Base-by-base conservation (phyloP, 805 yeast genomes). In the Brettanomyces custersianus region DNA sequence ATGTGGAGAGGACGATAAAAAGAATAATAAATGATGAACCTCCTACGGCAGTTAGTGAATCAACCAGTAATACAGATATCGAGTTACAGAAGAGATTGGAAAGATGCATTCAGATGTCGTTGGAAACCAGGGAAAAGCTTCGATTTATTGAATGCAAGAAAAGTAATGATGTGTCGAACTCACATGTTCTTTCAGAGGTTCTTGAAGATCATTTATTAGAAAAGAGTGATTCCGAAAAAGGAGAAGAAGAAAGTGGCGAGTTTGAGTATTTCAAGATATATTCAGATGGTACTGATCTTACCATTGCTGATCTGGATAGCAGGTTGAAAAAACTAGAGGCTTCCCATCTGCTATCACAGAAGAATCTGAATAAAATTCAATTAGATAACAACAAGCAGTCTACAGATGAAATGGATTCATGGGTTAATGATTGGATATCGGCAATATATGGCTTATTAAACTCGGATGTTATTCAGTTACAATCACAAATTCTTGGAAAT, bases 351-450 rank as follows among this genome's bases (percentile, higher is more conserved):
- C 8, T n/a, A 29, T 7, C 18, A 12, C n/a, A n/a, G n/a, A n/a
- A n/a, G 25, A 12, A 23, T 10, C 25, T 23, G 25, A 9, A 15
- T n/a, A 7, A 8, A 19, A 30, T 12, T 4, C 17, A 29, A 16
- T 8, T 17, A 16, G 13, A 39, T 4, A 45, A 47, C 19, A 27
- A 50, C 6, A 17, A 30, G 3, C 33, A 38, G 7, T 30, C 41
- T 21, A 40, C 44, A 18, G 13, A 25, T 19, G 31, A 32, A 11
- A 46, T 44, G 35, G 52, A 51, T 16, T 40, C 42, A 21, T 48
- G 49, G 52, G 27, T 52, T 3, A 49, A 40, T 21, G 42, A 43
- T n/a, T 55, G 59, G 58, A 43, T 53, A 24, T 52, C 59, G 0
- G 48, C 47, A 3, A 37, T 54, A 1, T 55, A 49, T 37, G 52